Conservation (phyloP, 768 basidiomycete species). For the Asterophora lycoperdoides region DNA sequence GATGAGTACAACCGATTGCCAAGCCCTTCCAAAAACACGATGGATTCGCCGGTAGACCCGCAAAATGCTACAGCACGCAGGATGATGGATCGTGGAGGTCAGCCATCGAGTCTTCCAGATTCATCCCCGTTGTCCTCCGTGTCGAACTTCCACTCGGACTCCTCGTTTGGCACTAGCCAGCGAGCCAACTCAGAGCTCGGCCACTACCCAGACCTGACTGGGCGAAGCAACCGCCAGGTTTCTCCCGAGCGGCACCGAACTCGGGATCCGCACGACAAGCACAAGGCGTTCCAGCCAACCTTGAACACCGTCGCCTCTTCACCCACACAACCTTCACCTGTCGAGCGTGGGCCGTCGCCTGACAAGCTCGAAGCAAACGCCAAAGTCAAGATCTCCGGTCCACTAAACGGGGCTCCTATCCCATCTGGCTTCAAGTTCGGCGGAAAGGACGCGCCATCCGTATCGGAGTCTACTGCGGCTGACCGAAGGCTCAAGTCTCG, state of each 20-base stretch:
- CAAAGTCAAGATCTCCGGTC: conserved; percentile 86
- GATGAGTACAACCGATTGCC: conserved; percentile 39
- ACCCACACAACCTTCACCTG: conserved; percentile 35
- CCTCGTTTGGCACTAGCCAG: conserved; percentile 31
- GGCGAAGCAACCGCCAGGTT: conserved; percentile 38
- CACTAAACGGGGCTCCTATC: conserved; percentile 79
- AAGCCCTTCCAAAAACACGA: conserved; percentile 52
- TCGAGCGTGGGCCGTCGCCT: conserved; percentile 50
- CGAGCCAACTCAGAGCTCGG: conserved; percentile 81
- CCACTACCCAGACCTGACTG: conserved; percentile 63
- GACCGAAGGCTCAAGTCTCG: conserved; percentile 88
- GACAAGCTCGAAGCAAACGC: conserved; percentile 51
- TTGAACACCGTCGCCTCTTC: conserved; percentile 46
- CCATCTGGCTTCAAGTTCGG: conserved; percentile 91
- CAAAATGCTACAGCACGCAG: conserved; percentile 34
- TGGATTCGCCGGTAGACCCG: conserved; percentile 42
- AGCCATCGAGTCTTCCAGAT: conserved; percentile 48
- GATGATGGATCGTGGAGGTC: conserved; percentile 40
- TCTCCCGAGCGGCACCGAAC: conserved; percentile 54
- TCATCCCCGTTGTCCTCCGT: conserved; percentile 61
- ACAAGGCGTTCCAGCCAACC: conserved; percentile 64
- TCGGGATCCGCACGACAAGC: conserved; percentile 46
- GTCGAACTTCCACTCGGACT: conserved; percentile 37
- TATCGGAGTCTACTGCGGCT: conserved; percentile 34
- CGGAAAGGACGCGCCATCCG: conserved; percentile 54